Base-by-base conservation (phyloP, 2,329 filamentous ascomycete species). In the Aspergillus uvarum region DNA sequence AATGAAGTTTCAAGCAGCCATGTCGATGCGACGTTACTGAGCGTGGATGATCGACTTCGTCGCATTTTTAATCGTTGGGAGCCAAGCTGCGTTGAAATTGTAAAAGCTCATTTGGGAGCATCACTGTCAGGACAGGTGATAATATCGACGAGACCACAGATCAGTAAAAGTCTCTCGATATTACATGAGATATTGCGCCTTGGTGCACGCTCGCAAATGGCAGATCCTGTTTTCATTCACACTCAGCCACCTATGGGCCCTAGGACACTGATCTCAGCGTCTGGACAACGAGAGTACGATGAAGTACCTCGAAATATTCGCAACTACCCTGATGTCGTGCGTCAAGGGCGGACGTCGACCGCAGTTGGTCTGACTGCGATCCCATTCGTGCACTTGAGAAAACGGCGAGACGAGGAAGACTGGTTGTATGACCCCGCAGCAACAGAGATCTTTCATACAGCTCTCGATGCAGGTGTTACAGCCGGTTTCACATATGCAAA, bases 401-500 rank as follows among this genome's bases (percentile, higher is more conserved):
- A 62, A 14, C 61, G 65, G 19, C 16, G 4, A 7, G 38, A 52
- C 8, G 61, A 47, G 26, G 54, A 58, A 22, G 54, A 59, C 11
- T 70, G 68, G 68, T 21, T 44, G 12, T 66, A 67, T 22, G 59
- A 69, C 38, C 11, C 47, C n/a, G 48, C 42, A 14, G 44, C 59
- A 7, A 70, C 68, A 6, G 56, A 53, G n/a, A 22, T 59, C 11
- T 63, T 67, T 35, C 59, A 56, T 26, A 26, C 35, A 5, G 58
- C 32, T 10, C 31, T 67, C 22, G 56, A 64, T 24, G 31, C 59
- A 6, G 70, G 68, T n/a, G 54, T 38, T 14, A 58, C 59, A 2
- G 50, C 35, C 22, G 65, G 65, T 3, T 47, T 70, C 1, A 69
- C 63, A 19, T 76, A 76, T 56, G 29, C 59, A 7, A 67, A 66